phyloP scores from a whole-genome alignment of 805 yeast genomes.

The Saccharomycopsis guyanensis region DNA sequence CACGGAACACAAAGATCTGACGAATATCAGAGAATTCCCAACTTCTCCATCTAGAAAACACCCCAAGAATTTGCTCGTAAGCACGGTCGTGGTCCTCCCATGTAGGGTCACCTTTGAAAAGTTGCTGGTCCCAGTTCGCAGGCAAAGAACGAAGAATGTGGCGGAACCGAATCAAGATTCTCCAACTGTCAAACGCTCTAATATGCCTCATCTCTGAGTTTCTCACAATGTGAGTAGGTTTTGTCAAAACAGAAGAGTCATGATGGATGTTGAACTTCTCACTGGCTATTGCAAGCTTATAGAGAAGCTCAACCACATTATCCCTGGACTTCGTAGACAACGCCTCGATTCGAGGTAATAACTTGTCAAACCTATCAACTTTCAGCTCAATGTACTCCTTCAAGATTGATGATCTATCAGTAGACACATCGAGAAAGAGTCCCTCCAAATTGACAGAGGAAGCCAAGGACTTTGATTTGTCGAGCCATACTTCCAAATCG shows the following conservation, averaged over 20 bases:
- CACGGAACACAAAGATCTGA: conserved; percentile 46
- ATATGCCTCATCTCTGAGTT: conserved; percentile 59
- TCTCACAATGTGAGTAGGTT: conserved; percentile 77
- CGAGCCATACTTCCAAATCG: conserved; percentile 26
- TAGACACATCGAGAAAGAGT: conserved; percentile 27
- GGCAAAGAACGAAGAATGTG: conserved; percentile 63
- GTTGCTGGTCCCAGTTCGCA: conserved; percentile 35
- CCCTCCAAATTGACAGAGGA: conserved; percentile 27
- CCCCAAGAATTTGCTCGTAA: conserved; percentile 42
- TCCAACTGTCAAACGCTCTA: conserved; percentile 82
- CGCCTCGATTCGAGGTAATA: conserved; percentile 28
- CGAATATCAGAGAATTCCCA: conserved; percentile 77
- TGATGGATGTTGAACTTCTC: conserved; percentile 50
- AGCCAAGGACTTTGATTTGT: conserved; percentile 20
- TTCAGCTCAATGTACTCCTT: conserved; percentile 15
- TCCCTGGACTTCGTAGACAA: conserved; percentile 11
- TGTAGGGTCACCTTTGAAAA: conserved; percentile 24
- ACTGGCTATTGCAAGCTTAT: conserved; percentile 41
- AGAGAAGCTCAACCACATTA: conserved; percentile 31
- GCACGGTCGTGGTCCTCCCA: conserved; percentile 49
- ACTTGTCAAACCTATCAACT: conserved; percentile 22
- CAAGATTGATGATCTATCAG: conserved; percentile 33
- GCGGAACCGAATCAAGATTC: conserved; percentile 67
- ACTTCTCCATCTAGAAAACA: conserved; percentile 75
- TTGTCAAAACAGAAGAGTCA: conserved; percentile 85